Base-by-base conservation (phyloP, 257 asterid species). In the Nicotiana tomentosiformis region DNA sequence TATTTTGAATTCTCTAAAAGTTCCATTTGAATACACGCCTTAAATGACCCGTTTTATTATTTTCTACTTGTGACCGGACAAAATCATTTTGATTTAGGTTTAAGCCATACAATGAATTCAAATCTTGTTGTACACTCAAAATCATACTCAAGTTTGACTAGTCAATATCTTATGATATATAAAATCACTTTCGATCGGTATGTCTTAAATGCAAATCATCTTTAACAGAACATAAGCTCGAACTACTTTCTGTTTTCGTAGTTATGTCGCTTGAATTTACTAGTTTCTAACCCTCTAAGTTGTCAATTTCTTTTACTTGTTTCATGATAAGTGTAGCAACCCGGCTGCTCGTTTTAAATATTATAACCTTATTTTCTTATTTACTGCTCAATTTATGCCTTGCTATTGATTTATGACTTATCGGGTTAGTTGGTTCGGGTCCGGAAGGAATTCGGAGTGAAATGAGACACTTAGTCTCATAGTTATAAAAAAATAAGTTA, bases 61-160 rank as follows among this genome's bases (percentile, higher is more conserved):
- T 66, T 66, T 30, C 72, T 32, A 5, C 23, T 66, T 14, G 20
- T 30, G 72, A 66, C 14, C 46, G 26, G 64, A 74, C 64, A 74
- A 74, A 49, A 74, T 76, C 80, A 76, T 76, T 76, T 76, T 51
- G 64, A 76, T 51, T 49, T 76, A 26, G 80, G 3, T 51, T 51
- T 15, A 76, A 76, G 80, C 29, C 23, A 76, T 76, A 39, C 7
- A 76, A 76, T 35, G 35, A 76, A 76, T 76, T 76, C 10, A 74
- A 65, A 51, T 76, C 80, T 51, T 76, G 26, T 15, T 76, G 29
- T 76, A 14, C 80, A 76, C 80, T 76, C 80, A 51, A 76, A 76
- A 76, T 51, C 64, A 49, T 51, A 76, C 56, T 14, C 62, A 51
- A 12, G 23, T 76, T 76, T 76, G 80, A 76, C 80, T 26, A 51